Conservation (phyloP, 208 protist genomes). For the Phytomonas francai region DNA sequence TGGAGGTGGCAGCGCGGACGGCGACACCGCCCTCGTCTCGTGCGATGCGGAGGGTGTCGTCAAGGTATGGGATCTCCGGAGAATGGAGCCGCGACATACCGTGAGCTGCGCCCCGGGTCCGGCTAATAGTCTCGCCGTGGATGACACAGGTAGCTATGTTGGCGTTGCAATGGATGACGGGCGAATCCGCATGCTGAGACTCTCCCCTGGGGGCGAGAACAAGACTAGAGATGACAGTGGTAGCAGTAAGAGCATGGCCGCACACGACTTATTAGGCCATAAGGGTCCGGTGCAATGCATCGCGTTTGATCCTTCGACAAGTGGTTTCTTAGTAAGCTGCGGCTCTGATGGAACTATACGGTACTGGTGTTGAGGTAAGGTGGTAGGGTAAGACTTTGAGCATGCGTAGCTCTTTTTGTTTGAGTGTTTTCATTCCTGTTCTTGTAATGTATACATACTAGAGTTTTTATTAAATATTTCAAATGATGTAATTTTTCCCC, state of each 20-base stretch:
- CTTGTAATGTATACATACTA: conserved; percentile 4
- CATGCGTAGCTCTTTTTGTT: neutral
- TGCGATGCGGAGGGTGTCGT: conserved; percentile 94
- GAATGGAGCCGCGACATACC: conserved; percentile 45
- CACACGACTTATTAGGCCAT: conserved; percentile 67
- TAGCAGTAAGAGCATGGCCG: conserved; percentile 81
- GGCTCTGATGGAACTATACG: conserved; percentile 74
- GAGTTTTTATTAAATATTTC: neutral
- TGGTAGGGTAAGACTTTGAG: neutral
- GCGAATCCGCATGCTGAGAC: conserved; percentile 36
- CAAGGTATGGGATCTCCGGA: conserved; percentile 70
- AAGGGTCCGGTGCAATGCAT: conserved; percentile 83
- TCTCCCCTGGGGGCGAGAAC: neutral
- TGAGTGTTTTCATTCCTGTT: neutral
- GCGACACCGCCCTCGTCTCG: conserved; percentile 60
- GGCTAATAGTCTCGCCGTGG: conserved; percentile 68
- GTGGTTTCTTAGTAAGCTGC: conserved; percentile 74
- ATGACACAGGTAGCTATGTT: conserved; percentile 64
- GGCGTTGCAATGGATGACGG: conserved; percentile 91
- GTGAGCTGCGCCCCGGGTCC: conserved; percentile 66
- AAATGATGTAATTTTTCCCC: conserved; percentile 11
- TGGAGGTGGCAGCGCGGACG: neutral
- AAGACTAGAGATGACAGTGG: conserved; percentile 45
- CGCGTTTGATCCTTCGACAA: conserved; percentile 66
- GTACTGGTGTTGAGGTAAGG: conserved; percentile 64